Evolutionary conservation across 2,329 filamentous ascomycete species (phyloP), one percentile per base, ranked within the genome.

Genomic region (Xylariaceae sp.): DNA sequence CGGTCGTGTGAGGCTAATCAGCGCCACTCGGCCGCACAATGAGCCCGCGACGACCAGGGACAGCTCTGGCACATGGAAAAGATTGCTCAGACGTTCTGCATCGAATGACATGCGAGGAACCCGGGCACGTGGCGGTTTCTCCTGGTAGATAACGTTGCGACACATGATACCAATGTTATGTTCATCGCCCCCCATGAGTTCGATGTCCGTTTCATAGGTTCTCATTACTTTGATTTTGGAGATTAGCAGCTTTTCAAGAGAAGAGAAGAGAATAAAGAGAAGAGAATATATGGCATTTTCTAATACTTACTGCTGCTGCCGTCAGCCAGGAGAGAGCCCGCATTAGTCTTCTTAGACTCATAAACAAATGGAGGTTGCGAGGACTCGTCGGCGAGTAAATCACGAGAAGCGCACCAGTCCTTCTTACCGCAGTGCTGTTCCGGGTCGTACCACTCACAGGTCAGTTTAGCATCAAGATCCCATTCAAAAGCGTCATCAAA

Each of bases 21-120:
- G 72, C 1, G 80, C 76, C 0, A 83, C 86, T 6, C 83, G 77
- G 0, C 88, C 88, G 47, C 78, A 79, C n/a, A 84, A 78, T 8
- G 84, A 85, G 0, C 79, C 88, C 1, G 86, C 72, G 2, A 89
- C 74, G 6, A 91, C 79, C 11, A 91, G 73, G n/a, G 78, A 85
- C 1, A 94, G 73, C 62, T 88, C 84, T 0, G 86, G 85, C 1
- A 91, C 81, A 49, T 84, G 77, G 0, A 78, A 72, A 39, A 83
- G 70, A 76, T 88, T 83, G 70, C 79, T 85, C 27, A 89, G 70
- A 2, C 83, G 77, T 60, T 84, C 75, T 12, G 30, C 29, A 3
- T 43, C 7, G 12, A 46, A 51, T 3, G 8, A 6, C 3, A 56
- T 8, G 42, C 58, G 51, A n/a, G 60, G 60, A 3, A 55, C 12